These are phyloP conservation scores for Pontederia crassipes DNA, from an alignment of 176 grass and related monocot genomes.

Conservation along the genomic window DNA sequence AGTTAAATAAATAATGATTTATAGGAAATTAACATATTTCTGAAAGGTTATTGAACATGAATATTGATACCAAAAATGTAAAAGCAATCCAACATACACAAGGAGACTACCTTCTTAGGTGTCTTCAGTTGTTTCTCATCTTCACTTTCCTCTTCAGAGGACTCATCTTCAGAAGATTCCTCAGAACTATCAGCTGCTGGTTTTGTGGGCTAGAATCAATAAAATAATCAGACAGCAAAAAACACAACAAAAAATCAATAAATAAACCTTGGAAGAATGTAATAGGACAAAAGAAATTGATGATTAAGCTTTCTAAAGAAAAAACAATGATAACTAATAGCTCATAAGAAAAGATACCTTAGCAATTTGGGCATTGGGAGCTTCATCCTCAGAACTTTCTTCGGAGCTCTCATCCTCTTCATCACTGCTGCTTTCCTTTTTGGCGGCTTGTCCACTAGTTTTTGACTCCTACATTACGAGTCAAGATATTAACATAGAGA, in stretches of 20 bases:
- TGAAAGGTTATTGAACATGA: no score
- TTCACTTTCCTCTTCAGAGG: constrained; percentile 31
- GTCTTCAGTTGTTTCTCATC: constrained; percentile 21
- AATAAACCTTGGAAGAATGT: no score
- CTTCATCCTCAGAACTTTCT: constrained; percentile 52
- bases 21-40: no score
- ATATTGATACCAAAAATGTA: no score
- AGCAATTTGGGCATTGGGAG: constrained; percentile 13
- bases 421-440: constrained; percentile 40
- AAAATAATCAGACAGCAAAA: background rate
- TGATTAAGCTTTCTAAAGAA: no score
- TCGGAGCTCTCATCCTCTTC: constrained; percentile 32
- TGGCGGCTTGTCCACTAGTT: constrained; percentile 17
- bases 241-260: background rate
- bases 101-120: constrained; percentile 25
- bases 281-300: no score
- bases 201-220: background rate
- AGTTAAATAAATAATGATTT: no score
- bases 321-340: no score
- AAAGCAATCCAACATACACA: no score
- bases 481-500: background rate
- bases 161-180: constrained; percentile 25
- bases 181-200: constrained; percentile 12
- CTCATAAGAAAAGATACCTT: background rate
- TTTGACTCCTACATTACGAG: background rate